Evolutionary conservation across 345 rosid species (phyloP), one percentile per base, ranked within the genome.

Genomic region (Euphorbia pulcherrima): DNA sequence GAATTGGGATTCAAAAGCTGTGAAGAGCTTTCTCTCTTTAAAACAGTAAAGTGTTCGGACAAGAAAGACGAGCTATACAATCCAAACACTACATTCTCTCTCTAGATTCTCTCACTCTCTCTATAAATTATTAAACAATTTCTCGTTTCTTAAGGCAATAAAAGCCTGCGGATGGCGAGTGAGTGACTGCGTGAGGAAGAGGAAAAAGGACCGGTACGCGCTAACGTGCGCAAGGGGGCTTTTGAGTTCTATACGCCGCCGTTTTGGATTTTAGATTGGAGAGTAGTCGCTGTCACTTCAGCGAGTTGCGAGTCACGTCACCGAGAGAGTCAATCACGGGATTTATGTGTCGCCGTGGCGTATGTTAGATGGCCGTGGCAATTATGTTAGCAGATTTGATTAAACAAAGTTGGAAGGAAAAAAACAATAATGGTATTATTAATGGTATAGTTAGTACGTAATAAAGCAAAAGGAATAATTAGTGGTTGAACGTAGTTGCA

Each of bases 221-320:
- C 74, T 79, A 79, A 53, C 59, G 48, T 74, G 39, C 75, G 74
- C 76, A 71, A 72, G 44, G 68, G 29, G n/a, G 35, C 17, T 13
- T 29, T 5, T 14, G 63, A 12, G 17, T 7, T 12, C 16, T 44
- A 44, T 28, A n/a, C 44, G 24, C 2, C 13, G 47, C 5, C 24
- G 26, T 60, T 35, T 10, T 35, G 0, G 27, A 29, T 0, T 8
- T 40, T 0, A 37, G 27, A 18, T 61, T 6, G 64, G 48, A 9
- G 47, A 17, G 18, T 1, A 35, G 64, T 61, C 64, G 64, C 39
- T 61, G 47, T 61, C 64, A 37, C 47, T 21, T 23, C 30, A 11
- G 35, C 60, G 60, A 55, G 33, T 55, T 26, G 35, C 60, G 60
- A 55, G 18, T 27, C 35, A 14, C 35, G 13, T 35, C 13, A 26